These are phyloP conservation scores for Saturnispora halmiae DNA, from an alignment of 805 yeast genomes.

Conservation along the genomic window DNA sequence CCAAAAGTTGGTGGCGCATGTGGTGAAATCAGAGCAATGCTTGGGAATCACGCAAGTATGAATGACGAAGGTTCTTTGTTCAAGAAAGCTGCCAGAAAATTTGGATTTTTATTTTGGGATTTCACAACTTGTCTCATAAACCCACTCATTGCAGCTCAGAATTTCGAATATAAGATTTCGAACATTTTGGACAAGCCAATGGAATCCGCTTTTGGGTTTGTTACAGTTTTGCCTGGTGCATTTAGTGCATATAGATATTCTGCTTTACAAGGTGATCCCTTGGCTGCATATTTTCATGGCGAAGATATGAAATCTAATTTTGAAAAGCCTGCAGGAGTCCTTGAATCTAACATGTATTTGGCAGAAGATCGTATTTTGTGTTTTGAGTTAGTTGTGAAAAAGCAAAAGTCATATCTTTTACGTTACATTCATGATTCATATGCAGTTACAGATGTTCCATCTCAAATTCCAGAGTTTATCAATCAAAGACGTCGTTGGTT, in stretches of 20 bases:
- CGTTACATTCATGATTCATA: conserved; percentile 78
- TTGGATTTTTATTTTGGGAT: conserved; percentile 41
- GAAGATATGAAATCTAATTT: conserved; percentile 55
- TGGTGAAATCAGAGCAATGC: conserved; percentile 85
- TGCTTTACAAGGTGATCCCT: conserved; percentile 73
- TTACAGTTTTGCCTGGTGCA: conserved; percentile 92
- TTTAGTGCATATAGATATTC: conserved; percentile 84
- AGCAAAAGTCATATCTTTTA: conserved; percentile 58
- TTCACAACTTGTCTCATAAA: conserved; percentile 44
- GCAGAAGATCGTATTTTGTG: conserved; percentile 95
- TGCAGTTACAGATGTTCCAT: conserved; percentile 96
- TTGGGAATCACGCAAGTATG: conserved; percentile 25
- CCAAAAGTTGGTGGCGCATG: conserved; percentile 93
- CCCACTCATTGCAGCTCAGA: conserved; percentile 91
- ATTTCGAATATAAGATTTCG: conserved; percentile 92
- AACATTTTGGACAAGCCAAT: conserved; percentile 91
- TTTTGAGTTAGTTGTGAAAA: conserved; percentile 86
- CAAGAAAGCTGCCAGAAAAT: conserved; percentile 20
- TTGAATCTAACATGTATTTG: conserved; percentile 90
- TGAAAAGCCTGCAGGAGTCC: conserved; percentile 70
- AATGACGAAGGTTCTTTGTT: conserved; percentile 25
- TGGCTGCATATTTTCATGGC: conserved; percentile 87
- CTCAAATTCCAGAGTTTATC: conserved; percentile 74
- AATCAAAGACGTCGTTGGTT: conserved; percentile 94
- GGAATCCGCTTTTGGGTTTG: conserved; percentile 89